phyloP scores from a whole-genome alignment of 2,329 filamentous ascomycete genomes.

The Trichoderma hamatum region DNA sequence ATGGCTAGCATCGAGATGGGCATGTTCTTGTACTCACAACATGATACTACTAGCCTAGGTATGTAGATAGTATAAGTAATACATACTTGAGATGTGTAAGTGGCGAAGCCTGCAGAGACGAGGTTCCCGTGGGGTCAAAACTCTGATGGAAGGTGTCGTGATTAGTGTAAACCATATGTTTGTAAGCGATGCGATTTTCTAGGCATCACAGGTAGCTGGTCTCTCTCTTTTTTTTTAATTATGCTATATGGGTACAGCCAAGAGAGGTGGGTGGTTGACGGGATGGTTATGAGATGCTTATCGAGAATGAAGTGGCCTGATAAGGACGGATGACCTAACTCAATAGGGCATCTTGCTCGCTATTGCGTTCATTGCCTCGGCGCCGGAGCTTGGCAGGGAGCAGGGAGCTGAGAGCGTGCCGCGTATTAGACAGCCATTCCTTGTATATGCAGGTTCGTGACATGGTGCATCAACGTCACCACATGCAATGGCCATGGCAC shows the following conservation, averaged over 20 bases:
- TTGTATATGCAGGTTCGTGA: background rate
- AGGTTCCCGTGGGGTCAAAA: background rate
- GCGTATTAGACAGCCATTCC: background rate
- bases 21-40: background rate
- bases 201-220: background rate
- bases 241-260: background rate
- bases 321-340: slow-evolving; percentile 10
- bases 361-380: background rate
- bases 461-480: background rate
- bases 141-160: background rate
- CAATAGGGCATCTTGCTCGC: background rate
- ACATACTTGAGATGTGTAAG: background rate
- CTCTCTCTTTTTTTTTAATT: background rate
- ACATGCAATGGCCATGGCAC: background rate
- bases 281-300: background rate
- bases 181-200: background rate
- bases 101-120: background rate
- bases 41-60: background rate
- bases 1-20: background rate
- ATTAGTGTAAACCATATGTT: background rate
- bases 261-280: background rate
- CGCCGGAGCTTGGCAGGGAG: background rate
- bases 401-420: background rate
- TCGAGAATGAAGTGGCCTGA: slow-evolving; percentile 5
- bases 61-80: background rate